phyloP scores from a whole-genome alignment of 2,329 filamentous ascomycete species.

The Monosporascus sp. region DNA sequence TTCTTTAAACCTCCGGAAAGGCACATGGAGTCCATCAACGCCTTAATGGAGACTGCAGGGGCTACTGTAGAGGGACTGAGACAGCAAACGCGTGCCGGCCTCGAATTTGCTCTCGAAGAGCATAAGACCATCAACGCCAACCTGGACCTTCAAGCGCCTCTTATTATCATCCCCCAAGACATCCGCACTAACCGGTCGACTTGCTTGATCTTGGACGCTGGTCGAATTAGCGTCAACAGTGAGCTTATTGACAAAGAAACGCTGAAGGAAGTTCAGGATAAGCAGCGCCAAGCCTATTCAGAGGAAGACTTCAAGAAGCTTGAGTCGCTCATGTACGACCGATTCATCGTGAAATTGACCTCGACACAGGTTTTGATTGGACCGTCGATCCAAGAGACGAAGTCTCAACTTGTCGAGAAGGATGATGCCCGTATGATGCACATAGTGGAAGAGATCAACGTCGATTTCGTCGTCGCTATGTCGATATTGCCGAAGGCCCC shows the following conservation, averaged over 20 bases:
- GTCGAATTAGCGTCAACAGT: conserved; percentile 91
- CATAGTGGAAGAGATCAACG: conserved; percentile 93
- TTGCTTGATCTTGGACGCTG: conserved; percentile 91
- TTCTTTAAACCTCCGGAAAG: conserved; percentile 96
- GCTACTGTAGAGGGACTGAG: conserved; percentile 92
- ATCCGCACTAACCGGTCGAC: conserved; percentile 76
- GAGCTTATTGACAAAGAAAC: conserved; percentile 91
- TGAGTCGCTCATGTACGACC: conserved; percentile 95
- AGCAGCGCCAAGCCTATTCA: conserved; percentile 81
- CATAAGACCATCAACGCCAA: conserved; percentile 98
- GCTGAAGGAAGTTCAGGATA: conserved; percentile 82
- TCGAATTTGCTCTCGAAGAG: conserved; percentile 94
- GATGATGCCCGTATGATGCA: conserved; percentile 71
- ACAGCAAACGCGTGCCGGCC: conserved; percentile 89
- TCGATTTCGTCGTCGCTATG: conserved; percentile 92
- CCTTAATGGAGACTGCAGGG: conserved; percentile 90
- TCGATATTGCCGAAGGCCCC: conserved; percentile 96
- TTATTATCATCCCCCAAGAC: conserved; percentile 94
- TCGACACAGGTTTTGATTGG: conserved; percentile 95
- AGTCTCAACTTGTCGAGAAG: conserved; percentile 67
- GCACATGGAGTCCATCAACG: conserved; percentile 97
- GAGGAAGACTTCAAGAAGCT: conserved; percentile 85
- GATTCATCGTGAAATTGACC: conserved; percentile 86
- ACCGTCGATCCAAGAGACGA: conserved; percentile 85
- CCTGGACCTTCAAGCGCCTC: conserved; percentile 87